A percentile compares a stretch with the other conserved stretches of the same genome.
phyloP scores from a whole-genome alignment of 495 filamentous ascomycete species.

The Penicillium taxi region DNA sequence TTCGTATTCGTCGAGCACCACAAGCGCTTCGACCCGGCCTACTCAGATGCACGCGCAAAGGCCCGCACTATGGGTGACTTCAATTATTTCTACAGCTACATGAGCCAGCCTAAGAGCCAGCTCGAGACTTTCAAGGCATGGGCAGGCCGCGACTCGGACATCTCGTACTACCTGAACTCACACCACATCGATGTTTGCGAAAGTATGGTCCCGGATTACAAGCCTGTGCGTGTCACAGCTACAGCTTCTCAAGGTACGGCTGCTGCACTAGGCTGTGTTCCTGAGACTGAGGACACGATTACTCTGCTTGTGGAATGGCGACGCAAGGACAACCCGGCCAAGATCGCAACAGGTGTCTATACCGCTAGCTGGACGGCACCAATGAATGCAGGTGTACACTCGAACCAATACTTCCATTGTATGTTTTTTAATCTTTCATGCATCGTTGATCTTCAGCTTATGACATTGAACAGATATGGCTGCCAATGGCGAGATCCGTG shows the following conservation, averaged over 20 bases:
- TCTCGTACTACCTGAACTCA: conserved; percentile 89
- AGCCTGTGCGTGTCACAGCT: conserved; percentile 70
- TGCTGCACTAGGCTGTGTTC: conserved; percentile 66
- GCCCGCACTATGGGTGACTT: conserved; percentile 75
- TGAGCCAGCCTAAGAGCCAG: conserved; percentile 89
- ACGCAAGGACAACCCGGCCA: conserved; percentile 55
- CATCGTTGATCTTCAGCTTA: background rate
- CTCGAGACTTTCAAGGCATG: conserved; percentile 94
- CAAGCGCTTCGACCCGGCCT: conserved; percentile 90
- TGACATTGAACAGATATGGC: conserved; percentile 53
- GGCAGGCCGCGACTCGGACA: conserved; percentile 86
- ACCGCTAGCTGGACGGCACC: conserved; percentile 94
- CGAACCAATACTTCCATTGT: conserved; percentile 93
- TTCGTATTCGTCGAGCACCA: conserved; percentile 96
- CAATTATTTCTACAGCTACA: conserved; percentile 97
- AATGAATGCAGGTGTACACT: conserved; percentile 83
- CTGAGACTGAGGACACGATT: conserved; percentile 86
- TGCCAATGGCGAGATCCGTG: conserved; percentile 71
- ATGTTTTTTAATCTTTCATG: conserved; percentile 7
- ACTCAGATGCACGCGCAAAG: conserved; percentile 70
- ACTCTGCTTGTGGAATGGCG: conserved; percentile 82
- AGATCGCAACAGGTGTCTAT: conserved; percentile 81
- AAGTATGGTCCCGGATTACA: conserved; percentile 77
- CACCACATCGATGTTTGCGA: conserved; percentile 90
- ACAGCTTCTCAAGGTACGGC: conserved; percentile 64